Percentiles rank a stretch among this genome's conserved stretches.
Conservation (phyloP, 2,329 filamentous ascomycete genomes). For the Penicillium polonicum region DNA sequence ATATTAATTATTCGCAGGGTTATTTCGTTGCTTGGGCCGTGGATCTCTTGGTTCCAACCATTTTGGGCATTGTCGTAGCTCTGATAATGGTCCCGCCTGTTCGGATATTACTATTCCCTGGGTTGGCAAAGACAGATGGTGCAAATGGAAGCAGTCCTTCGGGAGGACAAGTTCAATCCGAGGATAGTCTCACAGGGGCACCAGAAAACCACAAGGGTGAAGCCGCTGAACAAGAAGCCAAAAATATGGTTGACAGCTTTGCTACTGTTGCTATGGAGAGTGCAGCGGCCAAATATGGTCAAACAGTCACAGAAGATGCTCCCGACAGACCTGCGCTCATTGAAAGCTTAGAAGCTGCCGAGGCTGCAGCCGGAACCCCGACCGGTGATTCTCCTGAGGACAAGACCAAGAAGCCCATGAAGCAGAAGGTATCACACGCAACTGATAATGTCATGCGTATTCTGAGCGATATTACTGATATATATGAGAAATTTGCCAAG, state of each 20-base stretch:
- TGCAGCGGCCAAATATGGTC: conserved; percentile 73
- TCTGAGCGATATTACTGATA: conserved; percentile 60
- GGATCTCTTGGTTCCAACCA: conserved; percentile 65
- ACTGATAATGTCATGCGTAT: conserved; percentile 72
- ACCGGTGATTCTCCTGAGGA: conserved; percentile 50
- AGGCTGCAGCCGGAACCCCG: conserved; percentile 54
- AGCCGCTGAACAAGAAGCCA: conserved; percentile 78
- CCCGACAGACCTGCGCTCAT: conserved; percentile 42
- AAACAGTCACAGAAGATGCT: conserved; percentile 56
- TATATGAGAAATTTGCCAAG: conserved; percentile 64
- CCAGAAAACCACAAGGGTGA: conserved; percentile 80
- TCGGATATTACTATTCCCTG: conserved; percentile 67
- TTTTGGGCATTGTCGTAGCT: conserved; percentile 59
- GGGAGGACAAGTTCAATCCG: conserved; percentile 70
- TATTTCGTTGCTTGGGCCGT: conserved; percentile 69
- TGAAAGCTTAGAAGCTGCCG: conserved; percentile 58
- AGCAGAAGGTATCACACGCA: conserved; percentile 72
- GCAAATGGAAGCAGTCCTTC: conserved; percentile 58
- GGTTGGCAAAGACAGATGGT: conserved; percentile 60
- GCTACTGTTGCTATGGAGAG: conserved; percentile 70
- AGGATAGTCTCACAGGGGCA: conserved; percentile 74
- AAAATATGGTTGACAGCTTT: conserved; percentile 74
- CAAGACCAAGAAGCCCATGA: conserved; percentile 77
- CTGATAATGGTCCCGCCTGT: conserved; percentile 66
- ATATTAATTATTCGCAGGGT: conserved; percentile 30